These are phyloP conservation scores for Fusarium buharicum DNA, from an alignment of 2,329 filamentous ascomycete genomes.

Conservation along the genomic window DNA sequence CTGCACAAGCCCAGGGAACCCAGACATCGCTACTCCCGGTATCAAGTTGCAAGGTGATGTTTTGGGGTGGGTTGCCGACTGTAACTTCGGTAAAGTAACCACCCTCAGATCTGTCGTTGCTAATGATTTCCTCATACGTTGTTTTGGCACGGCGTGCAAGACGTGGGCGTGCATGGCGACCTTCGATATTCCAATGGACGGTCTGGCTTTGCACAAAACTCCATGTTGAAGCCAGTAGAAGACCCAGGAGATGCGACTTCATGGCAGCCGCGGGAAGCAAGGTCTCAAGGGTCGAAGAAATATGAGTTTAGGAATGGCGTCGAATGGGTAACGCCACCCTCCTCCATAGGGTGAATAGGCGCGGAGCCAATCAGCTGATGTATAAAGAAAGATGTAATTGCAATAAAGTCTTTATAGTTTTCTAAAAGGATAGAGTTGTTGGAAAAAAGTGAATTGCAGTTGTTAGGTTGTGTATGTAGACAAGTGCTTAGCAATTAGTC, in stretches of 20 bases:
- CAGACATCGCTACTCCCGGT: slow-evolving; percentile 74
- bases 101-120: slow-evolving; percentile 57
- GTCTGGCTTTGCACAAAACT: slow-evolving; percentile 47
- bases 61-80: slow-evolving; percentile 67
- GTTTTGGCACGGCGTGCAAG: slow-evolving; percentile 52
- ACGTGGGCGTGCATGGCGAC: slow-evolving; percentile 46
- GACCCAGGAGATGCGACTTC: slow-evolving; percentile 38
- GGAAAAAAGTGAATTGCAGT: background rate
- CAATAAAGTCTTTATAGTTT: slow-evolving; percentile 2
- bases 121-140: slow-evolving; percentile 56
- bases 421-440: background rate
- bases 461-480: slow-evolving; percentile 6
- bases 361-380: slow-evolving; percentile 21
- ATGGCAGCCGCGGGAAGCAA: slow-evolving; percentile 33
- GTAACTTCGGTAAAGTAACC: slow-evolving; percentile 67
- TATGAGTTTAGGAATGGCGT: slow-evolving; percentile 36
- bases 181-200: slow-evolving; percentile 61
- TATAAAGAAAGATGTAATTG: slow-evolving; percentile 1
- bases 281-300: slow-evolving; percentile 1
- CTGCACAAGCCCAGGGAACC: slow-evolving; percentile 58
- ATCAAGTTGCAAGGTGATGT: slow-evolving; percentile 68
- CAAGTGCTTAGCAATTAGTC: slow-evolving; percentile 20
- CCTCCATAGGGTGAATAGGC: slow-evolving; percentile 39
- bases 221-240: slow-evolving; percentile 41
- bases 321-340: slow-evolving; percentile 37